Evolutionary conservation across 1,284 basidiomycete species (phyloP).

Genomic region (Moesziomyces sp.): DNA sequence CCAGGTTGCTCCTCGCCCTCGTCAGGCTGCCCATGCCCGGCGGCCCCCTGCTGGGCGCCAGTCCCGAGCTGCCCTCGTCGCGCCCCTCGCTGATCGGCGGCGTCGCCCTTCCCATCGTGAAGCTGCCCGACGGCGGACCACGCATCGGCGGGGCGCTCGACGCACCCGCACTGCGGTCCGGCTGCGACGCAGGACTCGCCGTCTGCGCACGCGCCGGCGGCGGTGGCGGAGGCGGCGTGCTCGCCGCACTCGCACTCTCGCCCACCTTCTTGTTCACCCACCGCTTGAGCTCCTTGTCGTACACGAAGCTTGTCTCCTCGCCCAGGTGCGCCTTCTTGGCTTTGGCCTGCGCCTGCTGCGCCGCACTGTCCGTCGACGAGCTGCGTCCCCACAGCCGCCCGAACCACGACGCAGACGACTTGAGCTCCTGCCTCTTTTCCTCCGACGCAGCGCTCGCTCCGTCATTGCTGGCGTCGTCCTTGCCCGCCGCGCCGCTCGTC

Average conservation of each 20-base stretch:
- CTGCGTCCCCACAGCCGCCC: conserved; percentile 72
- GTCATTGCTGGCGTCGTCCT: conserved; percentile 14
- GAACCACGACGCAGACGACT: conserved; percentile 74
- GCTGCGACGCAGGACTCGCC: conserved; percentile 56
- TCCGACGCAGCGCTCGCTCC: conserved; percentile 15
- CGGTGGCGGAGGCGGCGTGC: conserved; percentile 59
- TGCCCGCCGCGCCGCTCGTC: conserved; percentile 8
- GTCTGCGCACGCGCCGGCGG: conserved; percentile 54
- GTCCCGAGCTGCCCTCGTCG: conserved; percentile 34
- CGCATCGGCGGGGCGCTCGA: conserved; percentile 40
- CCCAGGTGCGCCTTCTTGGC: conserved; percentile 81
- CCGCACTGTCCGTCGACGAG: conserved; percentile 66
- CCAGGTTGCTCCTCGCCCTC: conserved; percentile 55
- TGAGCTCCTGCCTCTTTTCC: conserved; percentile 53
- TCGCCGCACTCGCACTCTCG: conserved; percentile 49
- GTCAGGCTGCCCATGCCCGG: conserved; percentile 26
- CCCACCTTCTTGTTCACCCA: conserved; percentile 92
- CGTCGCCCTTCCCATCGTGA: conserved; percentile 32
- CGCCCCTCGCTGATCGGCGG: conserved; percentile 44
- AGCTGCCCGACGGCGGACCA: conserved; percentile 19
- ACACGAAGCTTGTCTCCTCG: conserved; percentile 90
- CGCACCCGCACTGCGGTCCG: conserved; percentile 31
- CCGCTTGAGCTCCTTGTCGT: conserved; percentile 90
- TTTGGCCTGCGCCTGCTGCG: conserved; percentile 54
- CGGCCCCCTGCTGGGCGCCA: conserved; percentile 22